Conservation (phyloP, 78 protist genomes). For the Pigoraptor vietnamica region DNA sequence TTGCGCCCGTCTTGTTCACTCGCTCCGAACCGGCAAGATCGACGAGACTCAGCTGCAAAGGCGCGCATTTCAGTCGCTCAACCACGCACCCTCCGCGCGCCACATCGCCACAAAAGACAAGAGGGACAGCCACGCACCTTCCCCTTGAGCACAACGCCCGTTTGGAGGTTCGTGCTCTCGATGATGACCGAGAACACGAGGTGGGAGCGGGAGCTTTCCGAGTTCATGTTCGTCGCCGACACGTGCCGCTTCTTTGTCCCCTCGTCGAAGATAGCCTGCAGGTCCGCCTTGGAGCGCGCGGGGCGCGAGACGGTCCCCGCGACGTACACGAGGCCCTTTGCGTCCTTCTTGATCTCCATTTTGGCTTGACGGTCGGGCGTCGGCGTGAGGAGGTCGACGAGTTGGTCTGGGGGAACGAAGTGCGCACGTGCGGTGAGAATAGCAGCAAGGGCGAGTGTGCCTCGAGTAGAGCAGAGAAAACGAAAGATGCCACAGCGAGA, state of each 20-base stretch:
- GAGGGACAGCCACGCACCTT: neutral
- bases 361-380: neutral
- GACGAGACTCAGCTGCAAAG: constrained; percentile 47
- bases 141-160: neutral
- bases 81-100: no score
- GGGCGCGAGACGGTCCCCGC: neutral
- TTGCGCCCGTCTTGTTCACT: constrained; percentile 53
- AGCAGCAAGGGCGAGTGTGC: no score
- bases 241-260: constrained; percentile 42
- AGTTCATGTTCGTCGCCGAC: constrained; percentile 83
- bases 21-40: constrained; percentile 90
- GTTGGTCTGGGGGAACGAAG: neutral
- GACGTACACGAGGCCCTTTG: neutral
- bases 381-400: neutral
- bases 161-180: neutral
- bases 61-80: no score
- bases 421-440: neutral
- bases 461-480: no score
- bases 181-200: constrained; percentile 71
- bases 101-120: neutral
- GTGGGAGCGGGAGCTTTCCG: constrained; percentile 74
- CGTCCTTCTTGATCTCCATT: neutral
- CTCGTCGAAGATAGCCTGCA: neutral
- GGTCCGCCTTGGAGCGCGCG: neutral
- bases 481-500: neutral